Evolutionary conservation across 2,329 filamentous ascomycete genomes (phyloP).

Genomic region (Cadophora sp.): DNA sequence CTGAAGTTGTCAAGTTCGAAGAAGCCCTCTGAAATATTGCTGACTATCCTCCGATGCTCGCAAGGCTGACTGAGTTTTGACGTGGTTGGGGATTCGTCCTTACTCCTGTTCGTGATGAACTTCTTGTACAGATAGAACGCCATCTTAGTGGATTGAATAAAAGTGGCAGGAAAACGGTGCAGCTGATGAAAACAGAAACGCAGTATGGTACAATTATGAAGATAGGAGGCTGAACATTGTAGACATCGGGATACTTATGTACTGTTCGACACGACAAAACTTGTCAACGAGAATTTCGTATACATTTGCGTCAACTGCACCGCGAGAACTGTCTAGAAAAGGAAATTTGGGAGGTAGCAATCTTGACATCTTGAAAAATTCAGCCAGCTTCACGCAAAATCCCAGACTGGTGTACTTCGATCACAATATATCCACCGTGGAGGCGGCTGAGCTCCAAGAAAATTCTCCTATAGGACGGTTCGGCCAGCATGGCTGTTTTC

Average conservation of each 20-base stretch:
- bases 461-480: background rate
- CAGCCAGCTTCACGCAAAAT: background rate
- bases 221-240: background rate
- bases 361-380: background rate
- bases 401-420: background rate
- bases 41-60: conserved; percentile 24
- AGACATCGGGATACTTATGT: background rate
- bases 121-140: conserved; percentile 29
- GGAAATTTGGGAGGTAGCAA: conserved; percentile 10
- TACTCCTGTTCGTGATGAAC: conserved; percentile 27
- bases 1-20: background rate
- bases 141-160: conserved; percentile 4
- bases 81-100: conserved; percentile 15
- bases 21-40: conserved; percentile 18
- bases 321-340: background rate
- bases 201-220: background rate
- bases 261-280: background rate
- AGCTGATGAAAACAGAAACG: background rate
- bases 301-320: background rate
- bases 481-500: conserved; percentile 2
- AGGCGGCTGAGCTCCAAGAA: background rate
- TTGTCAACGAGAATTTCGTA: background rate
- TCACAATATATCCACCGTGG: background rate
- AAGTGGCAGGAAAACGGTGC: background rate
- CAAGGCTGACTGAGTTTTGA: conserved; percentile 14